These are phyloP conservation scores for Phyllosticta citriasiana DNA, from an alignment of 2,329 filamentous ascomycete species.

Conservation along the genomic window DNA sequence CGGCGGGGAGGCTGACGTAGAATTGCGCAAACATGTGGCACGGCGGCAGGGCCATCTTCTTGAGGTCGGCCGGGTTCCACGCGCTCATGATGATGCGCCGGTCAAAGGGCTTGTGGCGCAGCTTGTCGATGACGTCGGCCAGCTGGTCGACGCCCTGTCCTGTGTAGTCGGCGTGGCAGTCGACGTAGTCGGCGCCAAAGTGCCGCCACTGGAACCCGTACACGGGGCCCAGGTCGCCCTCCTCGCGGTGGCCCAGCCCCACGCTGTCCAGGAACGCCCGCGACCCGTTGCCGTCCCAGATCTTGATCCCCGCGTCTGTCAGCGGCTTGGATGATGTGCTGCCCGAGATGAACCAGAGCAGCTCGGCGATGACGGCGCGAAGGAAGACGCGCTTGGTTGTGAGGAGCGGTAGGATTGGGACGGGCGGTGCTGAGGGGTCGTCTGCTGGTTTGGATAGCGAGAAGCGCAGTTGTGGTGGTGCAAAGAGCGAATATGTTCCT, in stretches of 20 bases:
- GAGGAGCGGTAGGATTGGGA: constrained; percentile 74
- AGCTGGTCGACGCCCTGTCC: constrained; percentile 90
- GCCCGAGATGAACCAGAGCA: constrained; percentile 91
- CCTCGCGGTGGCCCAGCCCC: constrained; percentile 69
- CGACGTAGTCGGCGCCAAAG: constrained; percentile 84
- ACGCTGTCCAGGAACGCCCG: constrained; percentile 81
- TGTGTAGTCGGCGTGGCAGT: constrained; percentile 69
- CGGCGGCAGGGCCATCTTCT: constrained; percentile 82
- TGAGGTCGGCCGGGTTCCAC: constrained; percentile 84
- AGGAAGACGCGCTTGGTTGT: constrained; percentile 96
- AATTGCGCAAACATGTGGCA: constrained; percentile 99
- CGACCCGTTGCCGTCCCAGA: constrained; percentile 96
- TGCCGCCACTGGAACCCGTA: constrained; percentile 99
- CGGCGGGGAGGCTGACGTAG: constrained; percentile 65
- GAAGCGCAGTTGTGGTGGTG: constrained; percentile 79
- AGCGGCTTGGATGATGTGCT: constrained; percentile 71
- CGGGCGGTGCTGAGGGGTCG: constrained; percentile 30
- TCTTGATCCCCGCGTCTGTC: constrained; percentile 74
- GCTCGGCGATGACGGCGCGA: constrained; percentile 78
- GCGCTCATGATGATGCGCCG: constrained; percentile 81
- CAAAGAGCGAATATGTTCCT: constrained; percentile 82
- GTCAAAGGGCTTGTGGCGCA: constrained; percentile 77
- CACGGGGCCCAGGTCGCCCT: constrained; percentile 85
- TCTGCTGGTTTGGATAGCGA: constrained; percentile 52
- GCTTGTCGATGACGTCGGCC: constrained; percentile 77